Evolutionary conservation across 2,329 filamentous ascomycete genomes (phyloP).

Genomic region (Corinectria fuckeliana): DNA sequence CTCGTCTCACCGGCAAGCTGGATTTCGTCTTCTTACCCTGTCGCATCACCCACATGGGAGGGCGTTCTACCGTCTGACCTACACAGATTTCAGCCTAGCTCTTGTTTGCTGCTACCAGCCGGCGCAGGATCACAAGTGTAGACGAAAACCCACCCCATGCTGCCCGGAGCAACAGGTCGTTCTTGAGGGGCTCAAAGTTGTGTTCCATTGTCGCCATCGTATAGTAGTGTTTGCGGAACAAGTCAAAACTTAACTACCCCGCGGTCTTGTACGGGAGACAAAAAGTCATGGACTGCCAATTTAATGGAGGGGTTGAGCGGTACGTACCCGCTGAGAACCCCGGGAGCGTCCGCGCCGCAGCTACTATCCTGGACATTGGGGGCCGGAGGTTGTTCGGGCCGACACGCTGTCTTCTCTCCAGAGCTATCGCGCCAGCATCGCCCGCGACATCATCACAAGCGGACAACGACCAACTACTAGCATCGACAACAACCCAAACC

Average conservation of each 20-base stretch:
- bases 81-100: slow-evolving; percentile 28
- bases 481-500: background rate
- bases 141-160: slow-evolving; percentile 74
- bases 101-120: slow-evolving; percentile 5
- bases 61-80: slow-evolving; percentile 91
- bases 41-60: slow-evolving; percentile 99
- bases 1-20: background rate
- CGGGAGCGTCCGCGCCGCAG: background rate
- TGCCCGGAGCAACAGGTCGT: slow-evolving; percentile 89
- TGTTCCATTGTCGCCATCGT: slow-evolving; percentile 62
- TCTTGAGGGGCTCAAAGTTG: slow-evolving; percentile 84
- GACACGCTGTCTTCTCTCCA: slow-evolving; percentile 31
- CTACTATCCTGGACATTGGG: background rate
- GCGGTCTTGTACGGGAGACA: background rate
- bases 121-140: background rate
- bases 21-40: slow-evolving; percentile 70
- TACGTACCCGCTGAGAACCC: slow-evolving; percentile 10
- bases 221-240: slow-evolving; percentile 1
- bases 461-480: background rate
- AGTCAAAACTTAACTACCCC: slow-evolving; percentile 13
- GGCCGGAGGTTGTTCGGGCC: slow-evolving; percentile 33
- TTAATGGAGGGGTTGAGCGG: slow-evolving; percentile 14
- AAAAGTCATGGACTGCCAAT: slow-evolving; percentile 11
- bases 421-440: slow-evolving; percentile 20
- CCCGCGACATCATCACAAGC: background rate